Base-by-base conservation (phyloP, 495 filamentous ascomycete species). In the Haplographium delicatum region DNA sequence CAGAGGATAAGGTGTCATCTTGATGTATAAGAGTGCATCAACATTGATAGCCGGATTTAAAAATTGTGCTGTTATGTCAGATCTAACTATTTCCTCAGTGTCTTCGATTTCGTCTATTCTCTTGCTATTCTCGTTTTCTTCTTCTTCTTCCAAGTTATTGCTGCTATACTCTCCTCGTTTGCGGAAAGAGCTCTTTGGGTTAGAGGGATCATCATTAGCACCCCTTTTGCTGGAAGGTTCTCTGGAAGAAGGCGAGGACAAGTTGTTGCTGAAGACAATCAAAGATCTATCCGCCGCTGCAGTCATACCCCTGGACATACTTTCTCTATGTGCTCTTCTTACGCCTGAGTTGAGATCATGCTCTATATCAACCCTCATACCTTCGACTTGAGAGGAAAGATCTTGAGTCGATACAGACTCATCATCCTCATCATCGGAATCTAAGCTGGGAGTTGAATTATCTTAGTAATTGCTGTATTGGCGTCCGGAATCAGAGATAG, bases 1-100 rank as follows among this genome's bases (percentile, higher is more conserved):
- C 35, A 67, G 51, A 5, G 70, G 71, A 47, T 73, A 63, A 11
- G 68, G 56, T 1, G 58, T 57, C 72, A 75, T 75, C 50, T 72
- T 68, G 24, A 72, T 66, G 56, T 64, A 67, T 0, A 72, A 52
- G 15, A 63, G 51, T 6, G 59, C 43, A 40, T 50, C 33, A 19
- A 40, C 20, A 5, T 59, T 48, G 28, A 47, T 10, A 3, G 19
- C 25, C 24, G 20, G 1, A 3, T 16, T 10, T 16, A 44, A n/a
- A 0, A 16, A 15, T 15, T 37, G 7, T 39, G 11, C 30, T n/a
- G n/a, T n/a, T 20, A 28, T 13, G 7, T 44, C 39, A 18, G 20
- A 10, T n/a, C 50, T 24, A 10, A 39, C 18, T 10, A 50, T 45
- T 6, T 56, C 42, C 24, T 50, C 47, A 19, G 26, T 38, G n/a